A percentile compares a stretch with the other conserved stretches of the same genome.
Conservation (phyloP, 1,284 basidiomycete species). For the Apiotrichum porosum region DNA sequence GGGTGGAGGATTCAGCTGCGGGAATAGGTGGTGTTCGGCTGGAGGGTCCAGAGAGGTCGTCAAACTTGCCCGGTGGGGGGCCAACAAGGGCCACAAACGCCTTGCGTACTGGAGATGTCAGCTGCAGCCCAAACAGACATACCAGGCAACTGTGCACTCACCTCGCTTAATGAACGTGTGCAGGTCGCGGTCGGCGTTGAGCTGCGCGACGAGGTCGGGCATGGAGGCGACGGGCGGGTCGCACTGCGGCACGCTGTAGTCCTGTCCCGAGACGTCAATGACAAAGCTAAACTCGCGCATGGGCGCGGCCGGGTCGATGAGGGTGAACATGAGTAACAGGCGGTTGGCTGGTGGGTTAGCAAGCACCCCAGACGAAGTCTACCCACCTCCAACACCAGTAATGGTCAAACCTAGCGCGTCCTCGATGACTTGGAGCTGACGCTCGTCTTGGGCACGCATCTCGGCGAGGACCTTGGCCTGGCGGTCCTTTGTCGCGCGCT, state of each 20-base stretch:
- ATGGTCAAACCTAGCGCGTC: conserved; percentile 60
- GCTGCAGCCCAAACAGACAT: too few species aligned
- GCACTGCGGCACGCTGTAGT: conserved; percentile 55
- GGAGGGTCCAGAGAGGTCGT: conserved; percentile 25
- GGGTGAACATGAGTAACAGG: conserved; percentile 66
- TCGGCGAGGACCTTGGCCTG: conserved; percentile 61
- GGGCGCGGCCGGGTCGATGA: conserved; percentile 59
- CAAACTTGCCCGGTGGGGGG: conserved; percentile 21
- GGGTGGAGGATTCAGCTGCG: not conserved
- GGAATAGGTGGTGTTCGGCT: not conserved
- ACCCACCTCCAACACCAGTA: conserved; percentile 63
- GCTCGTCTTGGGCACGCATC: conserved; percentile 56
- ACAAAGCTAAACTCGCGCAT: conserved; percentile 68
- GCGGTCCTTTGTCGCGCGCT: conserved; percentile 59
- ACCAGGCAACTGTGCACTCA: conserved; percentile 17
- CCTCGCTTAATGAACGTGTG: conserved; percentile 44
- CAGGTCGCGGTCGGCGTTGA: conserved; percentile 44
- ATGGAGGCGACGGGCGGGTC: conserved; percentile 37
- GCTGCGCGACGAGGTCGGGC: conserved; percentile 33
- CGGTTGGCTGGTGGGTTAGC: conserved; percentile 53
- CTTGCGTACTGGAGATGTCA: conserved; percentile 35
- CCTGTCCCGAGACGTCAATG: conserved; percentile 60
- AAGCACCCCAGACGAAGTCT: too few species aligned
- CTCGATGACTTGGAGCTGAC: conserved; percentile 61
- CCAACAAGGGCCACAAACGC: conserved; percentile 24